These are phyloP conservation scores for Phlyctochytrium bullatum DNA, from an alignment of 192 early-diverging fungal genomes.

Conservation along the genomic window DNA sequence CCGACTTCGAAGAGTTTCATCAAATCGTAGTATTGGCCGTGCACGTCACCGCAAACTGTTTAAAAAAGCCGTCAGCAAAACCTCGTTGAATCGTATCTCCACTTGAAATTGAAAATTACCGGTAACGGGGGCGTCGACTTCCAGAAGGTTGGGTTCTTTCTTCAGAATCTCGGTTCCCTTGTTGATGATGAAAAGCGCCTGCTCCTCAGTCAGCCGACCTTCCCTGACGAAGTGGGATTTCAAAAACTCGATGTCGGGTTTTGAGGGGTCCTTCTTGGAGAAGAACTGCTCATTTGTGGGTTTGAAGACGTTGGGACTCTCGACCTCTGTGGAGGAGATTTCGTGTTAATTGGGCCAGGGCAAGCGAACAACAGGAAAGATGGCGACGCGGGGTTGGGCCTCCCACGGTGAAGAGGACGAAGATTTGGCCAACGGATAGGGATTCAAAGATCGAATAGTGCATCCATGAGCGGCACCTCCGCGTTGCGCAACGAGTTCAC, in stretches of 20 bases:
- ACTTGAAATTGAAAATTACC: too few species aligned
- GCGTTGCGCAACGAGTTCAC: too few species aligned
- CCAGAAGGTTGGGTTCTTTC: conserved; percentile 80
- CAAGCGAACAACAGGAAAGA: too few species aligned
- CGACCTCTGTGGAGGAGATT: conserved; percentile 45
- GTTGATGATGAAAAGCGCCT: conserved; percentile 84
- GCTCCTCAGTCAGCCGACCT: conserved; percentile 86
- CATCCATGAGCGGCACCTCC: too few species aligned
- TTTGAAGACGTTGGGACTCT: conserved; percentile 50
- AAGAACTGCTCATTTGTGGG: conserved; percentile 65
- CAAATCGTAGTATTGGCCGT: conserved; percentile 97
- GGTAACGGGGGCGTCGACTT: conserved; percentile 89
- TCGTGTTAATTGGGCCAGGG: background rate
- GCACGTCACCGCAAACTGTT: conserved; percentile 93
- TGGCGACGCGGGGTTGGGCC: too few species aligned
- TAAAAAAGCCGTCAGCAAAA: background rate
- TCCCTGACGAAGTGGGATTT: conserved; percentile 92
- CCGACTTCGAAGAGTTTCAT: conserved; percentile 99
- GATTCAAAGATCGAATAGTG: too few species aligned
- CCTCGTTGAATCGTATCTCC: too few species aligned
- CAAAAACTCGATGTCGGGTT: conserved; percentile 80
- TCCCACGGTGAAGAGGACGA: too few species aligned
- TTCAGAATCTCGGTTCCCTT: conserved; percentile 78
- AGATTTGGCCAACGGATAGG: too few species aligned
- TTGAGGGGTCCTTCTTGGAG: conserved; percentile 62